These are phyloP conservation scores for Diaporthe australafricana DNA, from an alignment of 2,329 filamentous ascomycete genomes.

Conservation along the genomic window DNA sequence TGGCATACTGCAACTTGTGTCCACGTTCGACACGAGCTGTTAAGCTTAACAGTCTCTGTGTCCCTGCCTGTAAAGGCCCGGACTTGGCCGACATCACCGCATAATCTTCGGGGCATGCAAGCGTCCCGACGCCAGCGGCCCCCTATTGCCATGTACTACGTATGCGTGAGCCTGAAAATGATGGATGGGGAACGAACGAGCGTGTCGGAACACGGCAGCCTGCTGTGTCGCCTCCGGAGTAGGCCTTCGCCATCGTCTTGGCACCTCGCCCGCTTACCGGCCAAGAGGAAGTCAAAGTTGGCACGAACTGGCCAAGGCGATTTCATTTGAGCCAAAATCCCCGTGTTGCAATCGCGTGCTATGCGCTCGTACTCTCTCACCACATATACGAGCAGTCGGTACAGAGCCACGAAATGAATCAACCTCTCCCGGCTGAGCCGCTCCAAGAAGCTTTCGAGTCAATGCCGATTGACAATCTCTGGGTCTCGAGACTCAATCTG, in stretches of 20 bases:
- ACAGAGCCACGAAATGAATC: too few relatives aligned
- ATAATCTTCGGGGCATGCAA: constrained; percentile 13
- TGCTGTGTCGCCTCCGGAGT: background rate
- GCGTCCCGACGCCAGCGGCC: background rate
- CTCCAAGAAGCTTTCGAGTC: constrained; percentile 8
- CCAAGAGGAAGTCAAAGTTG: constrained; percentile 2
- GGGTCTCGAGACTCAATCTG: background rate
- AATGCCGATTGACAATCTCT: constrained; percentile 7
- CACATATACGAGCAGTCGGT: background rate
- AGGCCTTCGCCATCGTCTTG: constrained; percentile 22
- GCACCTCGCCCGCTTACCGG: background rate
- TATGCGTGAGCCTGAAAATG: too few relatives aligned
- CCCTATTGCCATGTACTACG: background rate
- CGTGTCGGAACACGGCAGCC: constrained; percentile 10
- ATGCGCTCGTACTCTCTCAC: background rate
- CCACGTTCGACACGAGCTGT: background rate
- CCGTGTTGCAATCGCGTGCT: background rate
- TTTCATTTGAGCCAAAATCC: constrained; percentile 13
- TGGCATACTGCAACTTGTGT: too few relatives aligned
- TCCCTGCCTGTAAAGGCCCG: constrained; percentile 1
- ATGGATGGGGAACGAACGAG: too few relatives aligned
- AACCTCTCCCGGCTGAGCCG: constrained; percentile 13
- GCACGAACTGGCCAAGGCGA: constrained; percentile 16
- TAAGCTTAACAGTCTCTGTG: background rate
- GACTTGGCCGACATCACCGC: constrained; percentile 1